Evolutionary conservation across 2,329 filamentous ascomycete genomes (phyloP).

Genomic region (Metarhizium anisopliae): DNA sequence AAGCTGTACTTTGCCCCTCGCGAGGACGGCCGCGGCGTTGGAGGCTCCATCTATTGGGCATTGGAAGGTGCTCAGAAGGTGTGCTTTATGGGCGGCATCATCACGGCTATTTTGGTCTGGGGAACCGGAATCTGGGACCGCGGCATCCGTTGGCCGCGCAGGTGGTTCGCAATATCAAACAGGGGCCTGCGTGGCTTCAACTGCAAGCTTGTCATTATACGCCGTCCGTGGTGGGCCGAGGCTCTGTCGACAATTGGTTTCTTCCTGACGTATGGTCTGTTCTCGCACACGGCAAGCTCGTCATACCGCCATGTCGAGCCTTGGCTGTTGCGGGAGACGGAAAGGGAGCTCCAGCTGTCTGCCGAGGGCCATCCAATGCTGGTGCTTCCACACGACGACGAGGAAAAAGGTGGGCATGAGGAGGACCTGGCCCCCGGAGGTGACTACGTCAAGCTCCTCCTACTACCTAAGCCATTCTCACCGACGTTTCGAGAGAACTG

Average conservation of each 20-base stretch:
- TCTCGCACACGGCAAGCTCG: constrained; percentile 58
- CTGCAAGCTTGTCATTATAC: constrained; percentile 86
- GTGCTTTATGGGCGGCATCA: constrained; percentile 80
- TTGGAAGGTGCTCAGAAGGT: constrained; percentile 86
- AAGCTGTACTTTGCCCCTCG: constrained; percentile 90
- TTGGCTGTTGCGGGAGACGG: constrained; percentile 47
- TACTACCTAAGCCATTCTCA: constrained; percentile 91
- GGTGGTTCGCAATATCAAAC: constrained; percentile 86
- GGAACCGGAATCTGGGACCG: constrained; percentile 94
- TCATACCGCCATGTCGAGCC: constrained; percentile 73
- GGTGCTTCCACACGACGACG: constrained; percentile 38
- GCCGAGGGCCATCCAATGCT: constrained; percentile 32
- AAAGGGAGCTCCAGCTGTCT: constrained; percentile 45
- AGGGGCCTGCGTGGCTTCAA: constrained; percentile 87
- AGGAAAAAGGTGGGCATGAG: constrained; percentile 63
- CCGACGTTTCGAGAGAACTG: constrained; percentile 93
- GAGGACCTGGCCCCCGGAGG: constrained; percentile 87
- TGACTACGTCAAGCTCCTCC: constrained; percentile 81
- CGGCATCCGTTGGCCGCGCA: constrained; percentile 85
- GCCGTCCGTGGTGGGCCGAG: constrained; percentile 75
- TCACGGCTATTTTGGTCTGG: constrained; percentile 83
- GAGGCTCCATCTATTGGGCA: constrained; percentile 93
- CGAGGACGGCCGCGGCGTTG: constrained; percentile 84
- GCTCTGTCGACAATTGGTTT: constrained; percentile 63
- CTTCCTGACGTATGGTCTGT: constrained; percentile 66